A percentile compares a stretch with the other conserved stretches of the same genome.
phyloP scores from a whole-genome alignment of 2,329 filamentous ascomycete genomes.

The Diaporthe velutina region DNA sequence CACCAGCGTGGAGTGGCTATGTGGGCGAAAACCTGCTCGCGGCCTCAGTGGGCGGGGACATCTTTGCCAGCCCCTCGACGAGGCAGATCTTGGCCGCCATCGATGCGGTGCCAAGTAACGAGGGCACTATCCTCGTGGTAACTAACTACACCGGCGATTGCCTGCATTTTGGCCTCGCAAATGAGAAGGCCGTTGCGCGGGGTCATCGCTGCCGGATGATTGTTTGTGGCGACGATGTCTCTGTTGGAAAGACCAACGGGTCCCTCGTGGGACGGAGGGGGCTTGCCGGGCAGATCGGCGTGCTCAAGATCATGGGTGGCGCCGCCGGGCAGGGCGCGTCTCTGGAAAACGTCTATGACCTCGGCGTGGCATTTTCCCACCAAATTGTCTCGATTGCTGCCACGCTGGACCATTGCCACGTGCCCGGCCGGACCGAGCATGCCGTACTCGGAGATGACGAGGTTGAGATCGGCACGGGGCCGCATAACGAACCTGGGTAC shows the following conservation, averaged over 20 bases:
- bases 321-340: slow-evolving; percentile 61
- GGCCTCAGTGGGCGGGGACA: slow-evolving; percentile 71
- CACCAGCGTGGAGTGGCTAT: slow-evolving; percentile 70
- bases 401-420: slow-evolving; percentile 72
- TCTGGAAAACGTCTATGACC: slow-evolving; percentile 63
- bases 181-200: slow-evolving; percentile 67
- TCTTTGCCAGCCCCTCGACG: slow-evolving; percentile 74
- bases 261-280: slow-evolving; percentile 71
- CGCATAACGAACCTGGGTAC: slow-evolving; percentile 76
- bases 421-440: slow-evolving; percentile 64
- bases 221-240: slow-evolving; percentile 75
- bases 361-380: slow-evolving; percentile 62
- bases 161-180: slow-evolving; percentile 71
- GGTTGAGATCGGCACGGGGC: slow-evolving; percentile 75
- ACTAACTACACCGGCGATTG: slow-evolving; percentile 77
- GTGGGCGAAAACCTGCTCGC: slow-evolving; percentile 73
- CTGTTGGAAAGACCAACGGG: slow-evolving; percentile 67
- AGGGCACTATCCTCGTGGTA: slow-evolving; percentile 71
- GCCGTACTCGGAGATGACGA: slow-evolving; percentile 63
- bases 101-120: slow-evolving; percentile 64
- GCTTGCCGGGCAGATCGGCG: slow-evolving; percentile 71
- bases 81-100: slow-evolving; percentile 73
- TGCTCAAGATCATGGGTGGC: slow-evolving; percentile 69
- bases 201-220: slow-evolving; percentile 69
- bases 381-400: slow-evolving; percentile 70